These are phyloP conservation scores for Plantago elongata DNA, from an alignment of 257 asterid genomes.

Conservation along the genomic window DNA sequence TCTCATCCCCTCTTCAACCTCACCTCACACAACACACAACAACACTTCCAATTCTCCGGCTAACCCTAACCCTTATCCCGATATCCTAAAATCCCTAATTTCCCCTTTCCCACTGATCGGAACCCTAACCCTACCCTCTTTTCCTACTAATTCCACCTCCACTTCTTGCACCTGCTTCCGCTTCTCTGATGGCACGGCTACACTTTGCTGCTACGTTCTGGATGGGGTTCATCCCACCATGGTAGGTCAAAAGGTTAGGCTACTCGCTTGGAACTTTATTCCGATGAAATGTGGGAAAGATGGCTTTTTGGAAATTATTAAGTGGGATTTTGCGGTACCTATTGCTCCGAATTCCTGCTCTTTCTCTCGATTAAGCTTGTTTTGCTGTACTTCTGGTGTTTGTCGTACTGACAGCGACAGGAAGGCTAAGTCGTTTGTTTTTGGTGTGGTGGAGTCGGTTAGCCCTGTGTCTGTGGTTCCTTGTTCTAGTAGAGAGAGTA, in stretches of 20 bases:
- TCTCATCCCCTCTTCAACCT: constrained; percentile 29
- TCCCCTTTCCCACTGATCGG: constrained; percentile 46
- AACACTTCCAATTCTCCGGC: background rate
- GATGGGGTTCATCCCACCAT: constrained; percentile 36
- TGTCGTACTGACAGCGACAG: no score
- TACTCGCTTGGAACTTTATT: constrained; percentile 72
- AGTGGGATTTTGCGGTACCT: constrained; percentile 44
- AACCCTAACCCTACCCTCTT: constrained; percentile 46
- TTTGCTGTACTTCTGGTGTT: constrained; percentile 21
- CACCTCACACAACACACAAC: background rate
- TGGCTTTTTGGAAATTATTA: constrained; percentile 74
- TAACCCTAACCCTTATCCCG: constrained; percentile 18
- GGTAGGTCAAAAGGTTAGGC: constrained; percentile 37
- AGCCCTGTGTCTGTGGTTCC: constrained; percentile 67
- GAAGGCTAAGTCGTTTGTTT: constrained; percentile 22
- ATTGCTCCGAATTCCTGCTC: constrained; percentile 19
- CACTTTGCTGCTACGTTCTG: constrained; percentile 66
- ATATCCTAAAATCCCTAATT: constrained; percentile 50
- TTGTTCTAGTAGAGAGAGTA: constrained; percentile 32
- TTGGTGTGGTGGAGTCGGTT: constrained; percentile 54
- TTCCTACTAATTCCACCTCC: background rate
- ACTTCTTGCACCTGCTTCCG: constrained; percentile 51
- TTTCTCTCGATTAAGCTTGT: constrained; percentile 24
- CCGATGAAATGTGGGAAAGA: constrained; percentile 36
- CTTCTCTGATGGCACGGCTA: constrained; percentile 54